phyloP scores from a whole-genome alignment of 192 early-diverging fungal species.

The Coemansia guatemalensis region DNA sequence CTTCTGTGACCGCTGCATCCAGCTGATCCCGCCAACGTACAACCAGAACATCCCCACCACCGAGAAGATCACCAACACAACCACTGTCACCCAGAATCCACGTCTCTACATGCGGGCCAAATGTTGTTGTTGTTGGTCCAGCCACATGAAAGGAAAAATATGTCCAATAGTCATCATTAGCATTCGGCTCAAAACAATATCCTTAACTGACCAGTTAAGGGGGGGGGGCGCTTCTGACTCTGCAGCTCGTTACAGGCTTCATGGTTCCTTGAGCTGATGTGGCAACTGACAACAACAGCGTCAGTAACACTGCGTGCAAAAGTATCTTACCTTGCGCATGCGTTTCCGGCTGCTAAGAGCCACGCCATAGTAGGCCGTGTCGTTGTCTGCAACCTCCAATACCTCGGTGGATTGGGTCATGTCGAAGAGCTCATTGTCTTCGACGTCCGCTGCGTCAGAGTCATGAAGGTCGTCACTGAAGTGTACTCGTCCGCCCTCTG shows the following conservation, averaged over 20 bases:
- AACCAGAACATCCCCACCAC: conserved; percentile 50
- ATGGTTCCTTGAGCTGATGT: not conserved
- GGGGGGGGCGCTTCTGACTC: not conserved
- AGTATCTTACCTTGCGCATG: conserved; percentile 33
- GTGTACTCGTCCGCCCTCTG: conserved; percentile 24
- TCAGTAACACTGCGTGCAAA: not conserved
- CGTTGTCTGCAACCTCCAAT: conserved; percentile 44
- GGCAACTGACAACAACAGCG: not conserved
- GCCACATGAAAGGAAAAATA: not conserved
- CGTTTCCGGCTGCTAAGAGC: conserved; percentile 33
- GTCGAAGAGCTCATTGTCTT: conserved; percentile 50
- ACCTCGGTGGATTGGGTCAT: conserved; percentile 14
- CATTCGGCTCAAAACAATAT: conserved; percentile 4
- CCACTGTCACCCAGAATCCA: conserved; percentile 48
- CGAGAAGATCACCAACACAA: conserved; percentile 37
- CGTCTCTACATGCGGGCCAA: conserved; percentile 26
- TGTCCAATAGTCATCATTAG: not conserved
- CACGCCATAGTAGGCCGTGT: conserved; percentile 46
- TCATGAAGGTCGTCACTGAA: conserved; percentile 23
- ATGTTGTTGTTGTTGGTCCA: not conserved
- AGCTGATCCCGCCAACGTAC: conserved; percentile 49
- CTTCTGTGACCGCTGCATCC: conserved; percentile 54
- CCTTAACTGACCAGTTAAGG: not conserved
- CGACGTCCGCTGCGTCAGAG: conserved; percentile 35
- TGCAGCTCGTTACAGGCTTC: not conserved